Base-by-base conservation (phyloP, 352 stramenopile genomes). In the Globisporangium nagaii region DNA sequence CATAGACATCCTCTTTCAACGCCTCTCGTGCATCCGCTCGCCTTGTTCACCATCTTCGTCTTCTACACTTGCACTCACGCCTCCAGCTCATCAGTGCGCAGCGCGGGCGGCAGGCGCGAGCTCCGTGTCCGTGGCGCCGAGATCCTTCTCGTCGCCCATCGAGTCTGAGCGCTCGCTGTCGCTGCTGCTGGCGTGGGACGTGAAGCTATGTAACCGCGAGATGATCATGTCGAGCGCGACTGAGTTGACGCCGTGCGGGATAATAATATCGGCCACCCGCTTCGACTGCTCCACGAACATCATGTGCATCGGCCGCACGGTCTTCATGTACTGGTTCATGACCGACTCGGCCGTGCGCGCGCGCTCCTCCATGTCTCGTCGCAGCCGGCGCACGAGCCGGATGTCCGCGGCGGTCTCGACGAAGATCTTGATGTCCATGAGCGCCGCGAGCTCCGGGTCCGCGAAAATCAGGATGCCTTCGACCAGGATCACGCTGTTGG, bases 381-480 rank as follows among this genome's bases (percentile, higher is more conserved):
- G 68, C 68, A 99, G 81, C 22, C 96, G 81, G 34, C 96, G 77
- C 43, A 98, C 88, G 10, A 98, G 88, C 19, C 96, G 85, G 46
- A 98, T 97, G 68, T 99, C 96, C 19, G 86, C 78, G 9, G 96
- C 73, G 17, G 95, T 97, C 75, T 98, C 93, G 50, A 98, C 95
- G 77, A 98, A 99, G 44, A 99, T 89, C 71, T 98, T 98, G 53
- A 99, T 93, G 78, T 99, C 96, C 80, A 98, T 90, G 62, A 98
- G 76, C 36, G 90, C 70, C 4, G 84, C 79, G 8, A 99, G 79
- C 30, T 84, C 74, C 44, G 70, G 73, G 63, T 98, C 81, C 4
- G 91, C 90, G 28, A 99, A 97, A 58, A 98, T 97, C 19, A 98
- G 74, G 68, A 99, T 98, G 41, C 96, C 96, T 59, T 99, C 96